Percentiles rank a stretch among this genome's conserved stretches.
Evolutionary conservation across 208 protist genomes (phyloP).

Genomic region (Trypanosoma brucei): DNA sequence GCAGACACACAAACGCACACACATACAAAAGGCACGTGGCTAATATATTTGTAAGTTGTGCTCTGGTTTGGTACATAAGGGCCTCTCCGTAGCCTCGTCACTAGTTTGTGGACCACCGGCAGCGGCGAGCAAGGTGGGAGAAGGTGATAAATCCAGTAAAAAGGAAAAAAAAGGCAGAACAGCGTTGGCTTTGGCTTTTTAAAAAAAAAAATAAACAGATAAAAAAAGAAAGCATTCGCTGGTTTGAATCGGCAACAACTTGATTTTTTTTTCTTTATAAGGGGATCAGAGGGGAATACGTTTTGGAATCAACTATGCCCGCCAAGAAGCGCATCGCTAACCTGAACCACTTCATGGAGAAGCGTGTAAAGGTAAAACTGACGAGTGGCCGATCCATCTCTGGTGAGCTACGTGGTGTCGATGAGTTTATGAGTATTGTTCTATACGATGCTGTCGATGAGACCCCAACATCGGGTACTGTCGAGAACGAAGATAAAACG

Average conservation of each 20-base stretch:
- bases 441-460: conserved; percentile 96
- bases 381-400: conserved; percentile 93
- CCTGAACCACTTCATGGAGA: conserved; percentile 94
- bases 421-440: conserved; percentile 97
- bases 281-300: too few relatives aligned
- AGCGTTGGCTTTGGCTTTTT: not conserved
- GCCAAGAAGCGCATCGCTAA: conserved; percentile 69
- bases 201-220: not conserved
- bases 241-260: too few relatives aligned
- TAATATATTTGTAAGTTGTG: too few relatives aligned
- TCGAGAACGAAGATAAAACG: conserved; percentile 52
- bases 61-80: too few relatives aligned
- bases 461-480: conserved; percentile 49
- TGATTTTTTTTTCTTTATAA: too few relatives aligned
- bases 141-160: not conserved
- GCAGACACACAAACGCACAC: too few relatives aligned
- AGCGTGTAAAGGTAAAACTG: conserved; percentile 90
- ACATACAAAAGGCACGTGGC: too few relatives aligned
- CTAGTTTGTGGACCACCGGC: too few relatives aligned
- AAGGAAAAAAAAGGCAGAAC: conserved; percentile 2
- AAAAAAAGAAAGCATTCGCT: too few relatives aligned
- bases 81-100: too few relatives aligned
- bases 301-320: conserved; percentile 19
- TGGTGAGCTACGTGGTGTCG: conserved; percentile 94
- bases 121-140: too few relatives aligned